A percentile compares a stretch with the other conserved stretches of the same genome.
These are phyloP conservation scores for Basidiobolus meristosporus DNA, from an alignment of 371 early-diverging fungal genomes.

Conservation along the genomic window DNA sequence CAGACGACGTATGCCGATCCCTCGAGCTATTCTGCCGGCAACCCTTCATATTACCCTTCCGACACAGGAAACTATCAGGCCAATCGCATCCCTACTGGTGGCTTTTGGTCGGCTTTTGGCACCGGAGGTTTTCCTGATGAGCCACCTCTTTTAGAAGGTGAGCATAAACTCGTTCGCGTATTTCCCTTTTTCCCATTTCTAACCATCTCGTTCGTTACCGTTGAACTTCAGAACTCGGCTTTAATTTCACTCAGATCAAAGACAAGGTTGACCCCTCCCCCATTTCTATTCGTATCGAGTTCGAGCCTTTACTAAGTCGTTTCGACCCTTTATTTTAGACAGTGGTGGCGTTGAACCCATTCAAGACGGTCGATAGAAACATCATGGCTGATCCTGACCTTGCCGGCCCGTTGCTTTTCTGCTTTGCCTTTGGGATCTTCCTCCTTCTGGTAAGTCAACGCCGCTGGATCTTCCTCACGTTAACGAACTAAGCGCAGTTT, in stretches of 20 bases:
- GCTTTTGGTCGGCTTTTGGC: conserved; percentile 48
- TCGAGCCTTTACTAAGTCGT: not conserved
- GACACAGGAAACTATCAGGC: conserved; percentile 12
- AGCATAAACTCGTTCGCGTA: not conserved
- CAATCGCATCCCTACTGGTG: conserved; percentile 16
- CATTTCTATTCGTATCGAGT: too few species aligned
- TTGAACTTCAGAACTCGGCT: conserved; percentile 49
- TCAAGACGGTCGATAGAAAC: conserved; percentile 64
- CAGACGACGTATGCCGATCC: conserved; percentile 37
- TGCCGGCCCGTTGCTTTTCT: conserved; percentile 84
- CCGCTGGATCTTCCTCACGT: not conserved
- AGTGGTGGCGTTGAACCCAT: conserved; percentile 77
- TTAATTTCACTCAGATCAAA: conserved; percentile 79
- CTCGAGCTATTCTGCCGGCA: conserved; percentile 4
- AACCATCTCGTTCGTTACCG: too few species aligned
- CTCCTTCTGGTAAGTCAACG: conserved; percentile 39
- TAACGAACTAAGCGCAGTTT: not conserved
- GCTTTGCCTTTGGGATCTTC: conserved; percentile 75
- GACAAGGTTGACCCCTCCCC: conserved; percentile 20
- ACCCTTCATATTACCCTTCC: conserved; percentile 10
- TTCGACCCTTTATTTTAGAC: conserved; percentile 17
- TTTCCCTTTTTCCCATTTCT: not conserved
- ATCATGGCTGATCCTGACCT: conserved; percentile 91
- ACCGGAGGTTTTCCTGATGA: conserved; percentile 79
- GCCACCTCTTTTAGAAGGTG: conserved; percentile 67